phyloP scores from a whole-genome alignment of 495 filamentous ascomycete species.

The Rusavskia elegans region DNA sequence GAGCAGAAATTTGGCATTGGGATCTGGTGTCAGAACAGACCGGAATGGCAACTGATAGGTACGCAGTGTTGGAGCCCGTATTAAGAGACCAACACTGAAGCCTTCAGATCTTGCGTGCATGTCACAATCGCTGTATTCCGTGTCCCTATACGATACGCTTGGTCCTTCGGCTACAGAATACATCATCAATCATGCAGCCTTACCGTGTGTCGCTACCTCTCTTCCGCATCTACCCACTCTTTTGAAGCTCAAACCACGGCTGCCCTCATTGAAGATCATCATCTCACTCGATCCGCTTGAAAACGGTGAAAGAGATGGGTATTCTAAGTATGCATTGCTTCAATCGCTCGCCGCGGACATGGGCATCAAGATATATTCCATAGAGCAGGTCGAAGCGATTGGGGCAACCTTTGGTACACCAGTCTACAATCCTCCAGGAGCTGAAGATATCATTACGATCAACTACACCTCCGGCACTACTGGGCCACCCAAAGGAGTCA shows the following conservation, averaged over 20 bases:
- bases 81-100: background rate
- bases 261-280: slow-evolving; percentile 76
- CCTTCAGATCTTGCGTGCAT: slow-evolving; percentile 66
- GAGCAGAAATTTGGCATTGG: slow-evolving; percentile 68
- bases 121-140: slow-evolving; percentile 76
- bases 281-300: slow-evolving; percentile 78
- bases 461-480: slow-evolving; percentile 98
- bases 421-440: slow-evolving; percentile 47
- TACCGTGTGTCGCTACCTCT: slow-evolving; percentile 62
- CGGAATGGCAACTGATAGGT: slow-evolving; percentile 95
- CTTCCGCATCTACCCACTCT: slow-evolving; percentile 76
- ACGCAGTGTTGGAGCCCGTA: slow-evolving; percentile 9
- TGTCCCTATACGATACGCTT: slow-evolving; percentile 93
- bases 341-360: slow-evolving; percentile 53
- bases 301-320: slow-evolving; percentile 57
- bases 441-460: slow-evolving; percentile 75
- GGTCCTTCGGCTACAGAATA: slow-evolving; percentile 83
- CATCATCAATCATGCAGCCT: slow-evolving; percentile 78
- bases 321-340: slow-evolving; percentile 65
- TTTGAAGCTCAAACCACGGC: slow-evolving; percentile 60
- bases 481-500: slow-evolving; percentile 83
- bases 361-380: slow-evolving; percentile 61
- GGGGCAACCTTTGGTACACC: slow-evolving; percentile 52
- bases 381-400: slow-evolving; percentile 62
- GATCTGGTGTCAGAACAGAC: slow-evolving; percentile 88